Evolutionary conservation across 257 asterid species (phyloP), one percentile per base, ranked within the genome.

Genomic region (Rauvolfia tetraphylla): DNA sequence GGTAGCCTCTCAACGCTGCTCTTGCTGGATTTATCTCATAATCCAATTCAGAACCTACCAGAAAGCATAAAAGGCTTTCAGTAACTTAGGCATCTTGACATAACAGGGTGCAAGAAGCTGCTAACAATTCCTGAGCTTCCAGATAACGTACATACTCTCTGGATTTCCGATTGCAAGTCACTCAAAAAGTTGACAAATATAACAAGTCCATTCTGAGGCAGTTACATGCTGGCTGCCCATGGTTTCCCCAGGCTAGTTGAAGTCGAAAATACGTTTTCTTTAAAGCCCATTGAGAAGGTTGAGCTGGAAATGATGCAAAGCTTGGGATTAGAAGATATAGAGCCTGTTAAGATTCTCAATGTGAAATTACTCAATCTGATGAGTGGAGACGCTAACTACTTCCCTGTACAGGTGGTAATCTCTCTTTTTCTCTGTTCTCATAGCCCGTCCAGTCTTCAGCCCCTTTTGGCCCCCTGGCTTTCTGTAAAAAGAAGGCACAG

Each of bases 41-140:
- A 78, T 61, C 73, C 81, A 25, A 71, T 78, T 78, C 4, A 11
- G 5, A 48, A 62, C 13, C 65, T 78, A 71, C 81, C 81, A 34
- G 31, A 20, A 39, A 71, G 76, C 81, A 59, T 78, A 18, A 71
- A 34, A 23, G 27, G 20, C 33, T 77, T 71, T 58, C 49, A 71
- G 41, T 33, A 38, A 39, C 81, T 78, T 11, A 46, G 20, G 77
- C 4, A 0, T 22, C 63, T 78, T 58, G 39, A 59, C 48, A 9
- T 78, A 1, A 62, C 31, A 8, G 58, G 25, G 11, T 78, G 81
- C 9, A 39, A 42, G 22, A 11, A 42, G n/a, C 76, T 71, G 46
- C 1, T 58, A 59, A 71, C 58, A 42, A 65, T 78, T 78, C 81
- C 73, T 2, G 77, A 78, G 31, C 75, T 78, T 53, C 81, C 76